Evolutionary conservation across 192 early-diverging fungal species (phyloP).

Genomic region (Mortierella alpina): DNA sequence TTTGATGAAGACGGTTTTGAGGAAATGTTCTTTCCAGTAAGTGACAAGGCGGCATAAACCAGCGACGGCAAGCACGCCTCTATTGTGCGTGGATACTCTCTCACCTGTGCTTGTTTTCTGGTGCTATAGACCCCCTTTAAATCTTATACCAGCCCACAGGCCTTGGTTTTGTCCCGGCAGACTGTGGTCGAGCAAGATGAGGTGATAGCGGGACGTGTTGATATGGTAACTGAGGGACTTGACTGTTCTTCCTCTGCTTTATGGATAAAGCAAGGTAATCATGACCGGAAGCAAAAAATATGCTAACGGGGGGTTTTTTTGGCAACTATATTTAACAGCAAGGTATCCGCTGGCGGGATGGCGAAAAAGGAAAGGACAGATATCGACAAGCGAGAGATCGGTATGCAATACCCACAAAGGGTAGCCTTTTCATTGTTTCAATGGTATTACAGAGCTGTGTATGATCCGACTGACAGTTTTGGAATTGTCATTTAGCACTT

Average conservation of each 20-base stretch:
- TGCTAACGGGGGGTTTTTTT: not conserved
- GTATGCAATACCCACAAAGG: conserved; percentile 5
- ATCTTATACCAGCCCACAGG: conserved; percentile 8
- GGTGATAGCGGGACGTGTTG: conserved; percentile 9
- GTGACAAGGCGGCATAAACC: not conserved
- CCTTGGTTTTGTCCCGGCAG: conserved; percentile 17
- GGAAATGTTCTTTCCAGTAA: conserved; percentile 5
- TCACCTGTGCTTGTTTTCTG: too few relatives aligned
- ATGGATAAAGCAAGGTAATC: not conserved
- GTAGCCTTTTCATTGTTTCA: not conserved
- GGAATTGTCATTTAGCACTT: not conserved
- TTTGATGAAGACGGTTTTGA: conserved; percentile 4
- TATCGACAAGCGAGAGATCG: conserved; percentile 16
- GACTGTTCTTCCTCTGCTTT: not conserved
- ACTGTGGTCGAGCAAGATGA: conserved; percentile 37
- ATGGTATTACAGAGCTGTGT: not conserved
- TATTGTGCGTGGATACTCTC: not conserved
- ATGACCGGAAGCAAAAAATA: not conserved
- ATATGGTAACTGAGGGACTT: conserved; percentile 21
- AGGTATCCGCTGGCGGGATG: conserved; percentile 39
- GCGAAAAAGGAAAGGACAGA: conserved; percentile 7
- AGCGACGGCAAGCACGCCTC: not conserved
- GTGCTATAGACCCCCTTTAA: conserved; percentile 9
- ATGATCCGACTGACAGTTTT: not conserved
- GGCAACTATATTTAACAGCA: conserved; percentile 7